Evolutionary conservation across 495 filamentous ascomycete species (phyloP), one percentile per base, ranked within the genome.

Genomic region (Niebla homalea): DNA sequence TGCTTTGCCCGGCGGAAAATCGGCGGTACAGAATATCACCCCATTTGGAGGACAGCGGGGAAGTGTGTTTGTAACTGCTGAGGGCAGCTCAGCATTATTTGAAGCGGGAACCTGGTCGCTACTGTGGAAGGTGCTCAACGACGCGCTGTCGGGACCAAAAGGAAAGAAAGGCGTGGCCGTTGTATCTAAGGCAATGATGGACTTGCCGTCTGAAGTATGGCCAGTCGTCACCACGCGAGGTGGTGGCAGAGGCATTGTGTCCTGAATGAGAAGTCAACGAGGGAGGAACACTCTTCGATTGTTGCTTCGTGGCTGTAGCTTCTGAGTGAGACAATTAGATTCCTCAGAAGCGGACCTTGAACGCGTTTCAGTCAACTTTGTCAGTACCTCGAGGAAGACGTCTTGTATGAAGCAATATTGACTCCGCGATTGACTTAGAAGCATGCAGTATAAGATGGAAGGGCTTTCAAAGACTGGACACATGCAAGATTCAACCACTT

Each of bases 151-250:
- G 6, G 57, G 59, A 5, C 64, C 65, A 50, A 64, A 64, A 15
- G 65, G 65, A 0, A 51, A 37, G 48, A 69, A 66, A 7, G 57
- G 58, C 23, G 49, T 29, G 26, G 61, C 36, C 4, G 47, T 20
- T 5, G 22, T 22, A 57, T 69, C 67, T 1, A 59, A 58, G 8
- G 53, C 51, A 52, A 69, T 58, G 42, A 66, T 52, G 12, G 65
- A 66, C 11, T 29, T 59, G 39, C 63, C 65, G 46, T 57, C 57
- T n/a, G 53, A 40, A 11, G 49, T 53, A 56, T 67, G 66, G 21
- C 50, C 48, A 3, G 66, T 68, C 41, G 60, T 54, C 41, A 68
- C 60, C 1, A 69, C 26, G 51, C 66, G 67, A 5, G 58, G 55
- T n/a, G 50, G 12, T 18, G 53, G 53, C 16, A 56, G 42, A 18